phyloP scores from a whole-genome alignment of 2,329 filamentous ascomycete species.

The Botrytis cinerea region DNA sequence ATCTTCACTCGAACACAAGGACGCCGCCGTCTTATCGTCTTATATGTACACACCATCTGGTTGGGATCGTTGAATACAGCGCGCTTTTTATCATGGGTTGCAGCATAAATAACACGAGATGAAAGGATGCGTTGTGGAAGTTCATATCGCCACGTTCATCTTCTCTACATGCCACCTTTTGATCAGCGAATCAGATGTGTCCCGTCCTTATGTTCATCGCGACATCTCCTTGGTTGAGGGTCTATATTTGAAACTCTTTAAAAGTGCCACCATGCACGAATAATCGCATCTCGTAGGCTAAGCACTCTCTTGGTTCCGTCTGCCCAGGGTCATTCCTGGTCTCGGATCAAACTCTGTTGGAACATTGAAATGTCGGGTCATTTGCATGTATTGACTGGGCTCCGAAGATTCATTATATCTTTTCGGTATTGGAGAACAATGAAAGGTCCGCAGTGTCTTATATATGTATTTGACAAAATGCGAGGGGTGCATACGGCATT shows the following conservation, averaged over 20 bases:
- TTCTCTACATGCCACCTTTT: neutral
- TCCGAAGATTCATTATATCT: neutral
- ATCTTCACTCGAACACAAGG: neutral
- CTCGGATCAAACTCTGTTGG: conserved; percentile 2
- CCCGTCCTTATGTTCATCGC: neutral
- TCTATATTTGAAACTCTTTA: conserved; percentile 14
- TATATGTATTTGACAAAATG: neutral
- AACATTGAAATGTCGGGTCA: conserved; percentile 10
- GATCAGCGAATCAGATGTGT: neutral
- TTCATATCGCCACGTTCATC: conserved; percentile 5
- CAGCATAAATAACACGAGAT: conserved; percentile 17
- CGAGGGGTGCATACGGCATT: neutral
- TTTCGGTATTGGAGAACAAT: neutral
- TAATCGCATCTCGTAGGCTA: conserved; percentile 8
- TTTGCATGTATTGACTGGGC: neutral
- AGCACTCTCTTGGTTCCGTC: neutral
- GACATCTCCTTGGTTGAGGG: conserved; percentile 7
- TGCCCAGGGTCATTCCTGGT: conserved; percentile 1
- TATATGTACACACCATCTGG: neutral
- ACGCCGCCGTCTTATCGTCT: neutral
- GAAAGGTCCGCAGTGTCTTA: neutral
- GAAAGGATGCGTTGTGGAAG: conserved; percentile 7
- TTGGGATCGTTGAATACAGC: neutral
- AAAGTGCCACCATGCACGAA: conserved; percentile 9
- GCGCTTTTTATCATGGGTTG: neutral